Evolutionary conservation across 805 yeast genomes (phyloP), one percentile per base, ranked within the genome.

Genomic region (Nakazawaea ernobii): DNA sequence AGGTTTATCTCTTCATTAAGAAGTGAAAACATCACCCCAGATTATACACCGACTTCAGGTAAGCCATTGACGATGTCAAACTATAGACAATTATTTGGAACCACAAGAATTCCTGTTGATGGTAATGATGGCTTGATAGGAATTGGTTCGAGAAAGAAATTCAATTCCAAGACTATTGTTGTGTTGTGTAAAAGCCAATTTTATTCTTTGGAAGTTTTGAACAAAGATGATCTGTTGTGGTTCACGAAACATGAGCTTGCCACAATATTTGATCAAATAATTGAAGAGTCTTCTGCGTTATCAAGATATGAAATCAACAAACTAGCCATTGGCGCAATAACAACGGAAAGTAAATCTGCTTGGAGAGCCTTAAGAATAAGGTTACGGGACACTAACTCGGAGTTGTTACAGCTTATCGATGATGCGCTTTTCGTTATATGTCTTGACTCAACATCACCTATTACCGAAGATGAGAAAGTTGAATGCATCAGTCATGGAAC

Each of bases 31-130:
- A 65, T 86, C 46, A 69, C 74, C 42, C 79, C 82, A 0, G 95
- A 86, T 61, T 43, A 62, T n/a, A 68, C 80, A 24, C 79, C 84
- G 1, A 70, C 69, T 42, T 67, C 68, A 37, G 71, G 71, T 1
- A 68, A 63, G 15, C 79, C 82, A 0, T 65, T 84, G 46, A 76
- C 89, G 8, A 86, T 85, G 92, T 69, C 70, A 30, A 81, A 90
- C 27, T 84, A 83, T 61, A 62, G 66, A 48, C 81, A 81, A 53
- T 61, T 86, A 24, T 86, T 86, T 61, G 90, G 89, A 8, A 74
- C 89, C 6, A 77, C 90, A 0, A 71, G 91, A 49, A 62, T 68
- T 9, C 83, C 83, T 2, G 67, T 66, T 30, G 66, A 62, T 43
- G 49, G 62, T 8, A 65, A 61, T 35, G 51, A 50, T 26, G 51